These are phyloP conservation scores for Pulveroboletus sp. DNA, from an alignment of 768 basidiomycete species.

Conservation along the genomic window DNA sequence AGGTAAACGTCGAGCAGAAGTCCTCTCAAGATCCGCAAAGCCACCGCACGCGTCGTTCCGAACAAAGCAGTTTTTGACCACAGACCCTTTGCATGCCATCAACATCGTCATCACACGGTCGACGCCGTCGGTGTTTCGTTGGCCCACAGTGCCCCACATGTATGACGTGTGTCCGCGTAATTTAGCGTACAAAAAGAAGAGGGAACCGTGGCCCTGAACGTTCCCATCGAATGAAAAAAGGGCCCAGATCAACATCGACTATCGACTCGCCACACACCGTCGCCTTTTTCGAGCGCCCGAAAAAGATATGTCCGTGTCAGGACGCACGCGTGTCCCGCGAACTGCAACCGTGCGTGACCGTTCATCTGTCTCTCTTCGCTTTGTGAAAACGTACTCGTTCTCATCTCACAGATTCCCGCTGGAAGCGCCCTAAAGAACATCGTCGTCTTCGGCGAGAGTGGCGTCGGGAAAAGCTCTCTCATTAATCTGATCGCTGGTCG, in stretches of 20 bases:
- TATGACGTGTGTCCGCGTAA: constrained; percentile 7
- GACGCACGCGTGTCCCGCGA: constrained; percentile 13
- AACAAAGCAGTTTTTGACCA: too few species aligned
- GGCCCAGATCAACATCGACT: constrained; percentile 6
- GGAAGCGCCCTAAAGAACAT: constrained; percentile 21
- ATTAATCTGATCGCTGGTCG: constrained; percentile 39
- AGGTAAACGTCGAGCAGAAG: not conserved
- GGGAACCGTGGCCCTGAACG: too few species aligned
- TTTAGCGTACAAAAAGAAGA: constrained; percentile 21
- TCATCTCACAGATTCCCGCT: constrained; percentile 5
- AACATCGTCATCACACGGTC: constrained; percentile 1
- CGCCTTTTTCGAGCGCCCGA: not conserved
- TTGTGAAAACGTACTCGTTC: constrained; percentile 5
- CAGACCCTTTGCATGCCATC: not conserved
- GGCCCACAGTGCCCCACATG: constrained; percentile 7
- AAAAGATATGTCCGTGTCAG: constrained; percentile 15
- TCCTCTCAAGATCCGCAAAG: not conserved
- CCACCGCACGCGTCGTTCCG: constrained; percentile 1
- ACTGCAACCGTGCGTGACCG: constrained; percentile 8
- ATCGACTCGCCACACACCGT: constrained; percentile 5
- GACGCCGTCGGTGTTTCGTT: constrained; percentile 22
- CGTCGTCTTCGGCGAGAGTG: constrained; percentile 28
- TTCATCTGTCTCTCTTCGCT: constrained; percentile 1
- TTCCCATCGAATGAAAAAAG: too few species aligned
- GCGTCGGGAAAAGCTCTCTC: constrained; percentile 40